Evolutionary conservation across 1,284 basidiomycete genomes (phyloP).

Genomic region (Grifola frondosa): DNA sequence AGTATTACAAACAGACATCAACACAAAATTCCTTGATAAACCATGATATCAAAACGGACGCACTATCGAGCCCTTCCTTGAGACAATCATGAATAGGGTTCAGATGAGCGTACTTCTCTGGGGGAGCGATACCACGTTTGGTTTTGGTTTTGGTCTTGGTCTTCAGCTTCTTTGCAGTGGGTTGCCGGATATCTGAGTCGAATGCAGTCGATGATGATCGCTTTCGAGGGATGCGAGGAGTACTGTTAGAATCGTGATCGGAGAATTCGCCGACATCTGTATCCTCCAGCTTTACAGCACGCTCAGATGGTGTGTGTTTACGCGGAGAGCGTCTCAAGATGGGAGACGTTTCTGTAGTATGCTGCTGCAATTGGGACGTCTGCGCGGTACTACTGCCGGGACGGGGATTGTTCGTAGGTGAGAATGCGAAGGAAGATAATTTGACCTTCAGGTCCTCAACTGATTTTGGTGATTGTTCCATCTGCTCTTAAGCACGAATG

Average conservation of each 20-base stretch:
- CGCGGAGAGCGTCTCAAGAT: slow-evolving; percentile 8
- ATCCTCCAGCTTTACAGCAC: slow-evolving; percentile 5
- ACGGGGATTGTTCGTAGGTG: too few species aligned
- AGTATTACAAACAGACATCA: not conserved
- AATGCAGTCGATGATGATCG: not conserved
- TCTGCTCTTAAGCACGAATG: too few species aligned
- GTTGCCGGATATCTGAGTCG: slow-evolving; percentile 1
- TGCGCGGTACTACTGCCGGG: too few species aligned
- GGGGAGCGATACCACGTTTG: slow-evolving; percentile 29
- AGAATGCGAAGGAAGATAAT: too few species aligned
- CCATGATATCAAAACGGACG: slow-evolving; percentile 9
- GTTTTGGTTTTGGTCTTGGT: slow-evolving; percentile 17
- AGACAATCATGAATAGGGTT: slow-evolving; percentile 40
- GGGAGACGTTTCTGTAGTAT: slow-evolving; percentile 1
- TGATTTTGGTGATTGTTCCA: too few species aligned
- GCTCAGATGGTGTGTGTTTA: not conserved
- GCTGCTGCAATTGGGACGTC: too few species aligned
- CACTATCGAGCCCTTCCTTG: slow-evolving; percentile 43
- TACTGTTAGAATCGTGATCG: slow-evolving; percentile 3
- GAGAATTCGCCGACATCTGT: too few species aligned
- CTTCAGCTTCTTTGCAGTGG: not conserved
- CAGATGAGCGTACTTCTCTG: slow-evolving; percentile 35
- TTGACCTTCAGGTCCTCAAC: too few species aligned
- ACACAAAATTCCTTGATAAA: too few species aligned
- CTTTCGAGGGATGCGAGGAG: slow-evolving; percentile 2